phyloP scores from a whole-genome alignment of 2,329 filamentous ascomycete genomes.

The Talaromyces sp. region DNA sequence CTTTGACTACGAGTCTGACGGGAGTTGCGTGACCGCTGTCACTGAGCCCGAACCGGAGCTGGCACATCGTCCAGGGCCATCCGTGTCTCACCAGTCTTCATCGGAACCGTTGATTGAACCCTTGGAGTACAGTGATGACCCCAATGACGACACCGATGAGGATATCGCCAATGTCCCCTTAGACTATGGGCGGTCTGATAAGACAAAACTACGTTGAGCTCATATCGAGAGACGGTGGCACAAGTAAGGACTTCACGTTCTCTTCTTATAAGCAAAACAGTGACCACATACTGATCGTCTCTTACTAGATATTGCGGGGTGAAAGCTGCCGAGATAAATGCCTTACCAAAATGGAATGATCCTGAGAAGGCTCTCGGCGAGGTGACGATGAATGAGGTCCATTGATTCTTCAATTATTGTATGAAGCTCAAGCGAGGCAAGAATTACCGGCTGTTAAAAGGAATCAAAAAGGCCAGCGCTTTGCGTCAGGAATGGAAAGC shows the following conservation, averaged over 20 bases:
- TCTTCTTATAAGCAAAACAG: too few relatives aligned
- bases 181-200: background rate
- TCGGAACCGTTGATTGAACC: too few relatives aligned
- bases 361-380: background rate
- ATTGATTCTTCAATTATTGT: background rate
- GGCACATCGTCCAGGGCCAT: too few relatives aligned
- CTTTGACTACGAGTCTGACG: too few relatives aligned
- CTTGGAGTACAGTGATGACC: background rate
- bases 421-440: too few relatives aligned
- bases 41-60: too few relatives aligned
- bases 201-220: background rate
- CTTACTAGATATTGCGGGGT: background rate
- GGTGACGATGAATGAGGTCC: background rate
- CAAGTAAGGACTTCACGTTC: too few relatives aligned
- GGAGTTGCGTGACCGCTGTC: too few relatives aligned
- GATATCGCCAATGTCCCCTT: background rate
- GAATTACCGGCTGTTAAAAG: too few relatives aligned
- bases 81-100: too few relatives aligned
- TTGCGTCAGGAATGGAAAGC: conserved; percentile 9
- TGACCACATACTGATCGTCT: too few relatives aligned
- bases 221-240: background rate
- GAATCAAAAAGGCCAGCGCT: conserved; percentile 11
- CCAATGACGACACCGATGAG: background rate
- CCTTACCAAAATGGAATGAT: background rate
- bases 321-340: background rate